Evolutionary conservation across 164 flowering plant genomes (phyloP).

Genomic region (Tetrastigma voinierianum): DNA sequence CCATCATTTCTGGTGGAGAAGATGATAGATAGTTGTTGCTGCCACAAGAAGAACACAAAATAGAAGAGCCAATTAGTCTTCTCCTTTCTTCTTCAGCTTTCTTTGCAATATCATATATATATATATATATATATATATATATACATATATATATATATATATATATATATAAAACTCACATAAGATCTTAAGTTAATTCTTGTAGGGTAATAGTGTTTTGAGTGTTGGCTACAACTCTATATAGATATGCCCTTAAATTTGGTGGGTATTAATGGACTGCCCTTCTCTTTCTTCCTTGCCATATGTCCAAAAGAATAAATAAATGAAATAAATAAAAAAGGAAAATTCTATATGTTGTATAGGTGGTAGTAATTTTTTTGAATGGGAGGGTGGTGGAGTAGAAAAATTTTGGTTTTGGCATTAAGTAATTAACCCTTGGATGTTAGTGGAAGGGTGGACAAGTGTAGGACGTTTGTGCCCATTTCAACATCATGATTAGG

Average conservation of each 20-base stretch:
- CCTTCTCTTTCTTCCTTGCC: neutral
- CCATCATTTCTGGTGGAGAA: slow-evolving; percentile 27
- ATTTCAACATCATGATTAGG: too few relatives aligned
- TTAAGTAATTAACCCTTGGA: too few relatives aligned
- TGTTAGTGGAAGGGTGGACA: too few relatives aligned
- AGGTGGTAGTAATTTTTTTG: too few relatives aligned
- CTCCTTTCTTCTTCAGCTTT: slow-evolving; percentile 12
- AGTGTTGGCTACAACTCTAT: neutral
- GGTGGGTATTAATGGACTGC: slow-evolving; percentile 5
- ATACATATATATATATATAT: slow-evolving; percentile 4
- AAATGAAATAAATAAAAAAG: too few relatives aligned
- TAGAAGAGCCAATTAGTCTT: slow-evolving; percentile 3
- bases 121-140: slow-evolving; percentile 3
- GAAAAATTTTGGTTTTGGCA: too few relatives aligned
- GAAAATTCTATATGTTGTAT: too few relatives aligned
- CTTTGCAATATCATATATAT: slow-evolving; percentile 2
- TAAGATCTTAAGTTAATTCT: too few relatives aligned
- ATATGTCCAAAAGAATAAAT: too few relatives aligned
- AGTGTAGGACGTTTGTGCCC: too few relatives aligned
- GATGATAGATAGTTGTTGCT: slow-evolving; percentile 7
- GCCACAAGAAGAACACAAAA: slow-evolving; percentile 14
- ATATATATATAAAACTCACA: neutral
- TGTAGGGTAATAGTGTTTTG: too few relatives aligned
- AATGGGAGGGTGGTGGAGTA: too few relatives aligned
- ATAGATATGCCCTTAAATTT: slow-evolving; percentile 15